A percentile compares a stretch with the other conserved stretches of the same genome.
Conservation (phyloP, 306 rosid genomes). For the Sicyos edulis region DNA sequence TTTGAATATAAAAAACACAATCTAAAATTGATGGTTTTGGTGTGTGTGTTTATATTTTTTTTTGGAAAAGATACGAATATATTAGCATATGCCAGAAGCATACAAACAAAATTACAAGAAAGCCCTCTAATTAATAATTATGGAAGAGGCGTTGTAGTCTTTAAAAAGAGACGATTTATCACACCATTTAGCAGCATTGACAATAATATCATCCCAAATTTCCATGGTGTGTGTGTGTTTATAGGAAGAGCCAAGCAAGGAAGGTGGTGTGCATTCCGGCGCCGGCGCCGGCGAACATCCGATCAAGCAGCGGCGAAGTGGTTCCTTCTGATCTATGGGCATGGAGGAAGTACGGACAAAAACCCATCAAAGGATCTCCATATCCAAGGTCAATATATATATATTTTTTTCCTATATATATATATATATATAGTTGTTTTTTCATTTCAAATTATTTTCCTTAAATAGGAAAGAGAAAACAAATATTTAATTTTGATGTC, state of each 20-base stretch:
- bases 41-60: constrained; percentile 23
- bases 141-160: too few relatives aligned
- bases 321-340: constrained; percentile 99
- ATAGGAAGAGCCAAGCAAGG: constrained; percentile 81
- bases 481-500: background rate
- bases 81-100: too few relatives aligned
- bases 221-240: background rate
- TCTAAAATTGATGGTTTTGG: too few relatives aligned
- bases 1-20: too few relatives aligned
- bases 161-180: too few relatives aligned
- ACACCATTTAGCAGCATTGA: too few relatives aligned
- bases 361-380: constrained; percentile 97
- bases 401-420: too few relatives aligned
- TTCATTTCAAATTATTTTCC: background rate
- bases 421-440: too few relatives aligned
- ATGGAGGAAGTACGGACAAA: constrained; percentile 97
- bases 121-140: too few relatives aligned
- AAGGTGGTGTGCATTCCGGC: constrained; percentile 92
- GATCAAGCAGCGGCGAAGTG: constrained; percentile 76
- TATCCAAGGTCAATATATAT: constrained; percentile 75
- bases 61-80: too few relatives aligned
- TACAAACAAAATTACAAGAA: too few relatives aligned
- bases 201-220: too few relatives aligned
- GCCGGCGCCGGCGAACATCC: constrained; percentile 79
- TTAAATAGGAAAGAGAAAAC: background rate